Evolutionary conservation across 371 early-diverging fungal species (phyloP).

Genomic region (Mucor circinelloides): DNA sequence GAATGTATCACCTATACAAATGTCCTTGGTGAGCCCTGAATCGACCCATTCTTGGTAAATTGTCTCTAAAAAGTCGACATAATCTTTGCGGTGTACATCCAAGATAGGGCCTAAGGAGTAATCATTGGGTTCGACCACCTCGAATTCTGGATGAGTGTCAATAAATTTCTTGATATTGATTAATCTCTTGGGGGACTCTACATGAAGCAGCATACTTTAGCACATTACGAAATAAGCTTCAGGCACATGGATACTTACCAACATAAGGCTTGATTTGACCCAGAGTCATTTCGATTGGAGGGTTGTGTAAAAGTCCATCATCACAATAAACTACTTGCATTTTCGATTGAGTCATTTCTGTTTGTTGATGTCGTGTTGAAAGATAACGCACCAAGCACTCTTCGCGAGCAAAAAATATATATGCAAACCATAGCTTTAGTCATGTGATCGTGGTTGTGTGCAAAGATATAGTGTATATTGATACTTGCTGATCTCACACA

Average conservation of each 20-base stretch:
- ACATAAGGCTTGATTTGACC: constrained; percentile 36
- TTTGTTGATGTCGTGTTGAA: background rate
- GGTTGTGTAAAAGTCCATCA: constrained; percentile 46
- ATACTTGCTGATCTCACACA: background rate
- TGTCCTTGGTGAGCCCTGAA: constrained; percentile 60
- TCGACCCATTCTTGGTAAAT: constrained; percentile 64
- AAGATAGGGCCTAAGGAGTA: constrained; percentile 61
- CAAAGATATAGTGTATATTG: background rate
- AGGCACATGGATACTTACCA: constrained; percentile 27
- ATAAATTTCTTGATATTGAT: constrained; percentile 33
- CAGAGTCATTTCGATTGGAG: constrained; percentile 40
- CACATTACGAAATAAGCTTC: background rate
- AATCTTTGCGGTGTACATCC: constrained; percentile 60
- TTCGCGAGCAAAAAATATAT: background rate
- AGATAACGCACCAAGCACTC: background rate
- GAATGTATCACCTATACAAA: constrained; percentile 63
- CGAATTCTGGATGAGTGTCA: constrained; percentile 31
- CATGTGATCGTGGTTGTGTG: background rate
- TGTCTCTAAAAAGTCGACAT: constrained; percentile 56
- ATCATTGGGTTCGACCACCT: constrained; percentile 44
- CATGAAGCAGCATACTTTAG: background rate
- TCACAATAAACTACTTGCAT: constrained; percentile 52
- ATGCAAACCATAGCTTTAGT: background rate
- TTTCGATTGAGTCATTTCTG: constrained; percentile 1
- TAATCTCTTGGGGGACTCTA: constrained; percentile 47